A percentile compares a stretch with the other conserved stretches of the same genome.
Evolutionary conservation across 371 early-diverging fungal species (phyloP).

Genomic region (Chytridiales sp.): DNA sequence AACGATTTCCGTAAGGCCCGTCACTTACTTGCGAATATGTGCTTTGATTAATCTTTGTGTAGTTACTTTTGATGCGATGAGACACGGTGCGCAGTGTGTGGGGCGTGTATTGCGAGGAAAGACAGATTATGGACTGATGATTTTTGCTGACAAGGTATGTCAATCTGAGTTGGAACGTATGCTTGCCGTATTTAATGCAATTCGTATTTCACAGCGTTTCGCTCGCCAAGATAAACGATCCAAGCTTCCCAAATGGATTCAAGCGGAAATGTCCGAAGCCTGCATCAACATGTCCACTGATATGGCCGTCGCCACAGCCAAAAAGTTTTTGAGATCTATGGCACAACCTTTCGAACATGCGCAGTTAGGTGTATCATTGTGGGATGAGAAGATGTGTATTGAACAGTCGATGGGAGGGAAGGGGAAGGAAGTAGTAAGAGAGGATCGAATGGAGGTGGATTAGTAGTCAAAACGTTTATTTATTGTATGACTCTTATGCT

Average conservation of each 20-base stretch:
- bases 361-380: constrained; percentile 46
- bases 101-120: constrained; percentile 98
- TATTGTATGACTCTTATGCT: no score
- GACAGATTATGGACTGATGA: constrained; percentile 99
- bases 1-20: constrained; percentile 98
- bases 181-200: not conserved
- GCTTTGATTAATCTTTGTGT: no score
- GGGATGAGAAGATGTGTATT: constrained; percentile 26
- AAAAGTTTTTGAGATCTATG: constrained; percentile 95
- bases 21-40: no score
- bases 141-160: constrained; percentile 95
- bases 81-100: constrained; percentile 99
- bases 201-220: constrained; percentile 66
- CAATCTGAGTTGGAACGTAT: not conserved
- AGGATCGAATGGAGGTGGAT: not conserved
- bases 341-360: constrained; percentile 88
- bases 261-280: constrained; percentile 86
- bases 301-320: constrained; percentile 94
- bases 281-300: constrained; percentile 95
- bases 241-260: constrained; percentile 99
- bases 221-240: constrained; percentile 91
- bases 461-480: no score
- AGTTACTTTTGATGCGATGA: constrained; percentile 99
- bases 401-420: constrained; percentile 16
- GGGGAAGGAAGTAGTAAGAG: not conserved